Evolutionary conservation across 371 early-diverging fungal species (phyloP), one percentile per base, ranked within the genome.

Genomic region (Apophysomyces variabilis): DNA sequence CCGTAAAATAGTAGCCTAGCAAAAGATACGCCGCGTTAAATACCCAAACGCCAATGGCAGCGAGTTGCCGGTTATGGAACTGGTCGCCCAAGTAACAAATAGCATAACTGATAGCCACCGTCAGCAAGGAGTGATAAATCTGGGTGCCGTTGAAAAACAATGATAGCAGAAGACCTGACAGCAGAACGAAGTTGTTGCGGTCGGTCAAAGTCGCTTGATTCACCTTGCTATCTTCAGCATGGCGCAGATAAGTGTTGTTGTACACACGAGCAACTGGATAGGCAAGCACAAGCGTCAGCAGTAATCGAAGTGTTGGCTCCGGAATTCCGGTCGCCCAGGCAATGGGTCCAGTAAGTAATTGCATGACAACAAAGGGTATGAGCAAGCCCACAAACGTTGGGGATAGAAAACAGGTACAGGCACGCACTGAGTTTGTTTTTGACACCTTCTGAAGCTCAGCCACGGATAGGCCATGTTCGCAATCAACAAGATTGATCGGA

Each of bases 21-120:
- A 91, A 62, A 16, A 90, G 68, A 65, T 90, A 91, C 5, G 69
- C 65, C n/a, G 84, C 74, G 66, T 89, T 89, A 65, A 90, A 88
- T 21, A 82, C 35, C 79, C 89, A 90, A 5, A 85, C 75, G 11
- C 76, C 63, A 1, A 71, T 64, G 9, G 76, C 74, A 9, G 86
- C 87, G 9, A 78, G 37, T n/a, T 68, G 65, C 9, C 87, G 77
- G 58, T 83, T 73, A 37, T 68, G 71, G 59, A 76, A 66, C 1
- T 73, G 72, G 1, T 80, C 77, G 26, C 74, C 60, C 37, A 72
- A 54, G 50, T 75, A 82, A 14, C 74, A 66, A 14, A 88, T 66
- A n/a, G 66, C 66, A 71, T 86, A 90, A 56, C 87, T 85, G 14
- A 75, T 76, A 43, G 76, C 38, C 12, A 84, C 72, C n/a, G 90